Conservation (phyloP, 2,329 filamentous ascomycete species). For the Samsoniella hepiali region DNA sequence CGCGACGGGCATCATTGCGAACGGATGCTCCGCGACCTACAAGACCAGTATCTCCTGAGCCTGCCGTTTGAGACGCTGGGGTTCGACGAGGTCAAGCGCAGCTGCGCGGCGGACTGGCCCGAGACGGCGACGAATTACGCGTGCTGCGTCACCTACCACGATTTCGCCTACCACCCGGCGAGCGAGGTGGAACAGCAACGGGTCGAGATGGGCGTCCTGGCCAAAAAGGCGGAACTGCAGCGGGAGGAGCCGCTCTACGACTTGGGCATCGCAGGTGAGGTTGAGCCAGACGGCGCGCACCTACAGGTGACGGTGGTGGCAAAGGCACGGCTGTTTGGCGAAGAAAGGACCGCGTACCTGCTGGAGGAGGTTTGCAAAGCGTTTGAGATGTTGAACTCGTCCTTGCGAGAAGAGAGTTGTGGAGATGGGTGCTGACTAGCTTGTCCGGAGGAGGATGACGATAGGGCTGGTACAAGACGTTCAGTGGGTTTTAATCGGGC, state of each 20-base stretch:
- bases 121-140: not conserved
- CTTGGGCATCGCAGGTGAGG: slow-evolving; percentile 2
- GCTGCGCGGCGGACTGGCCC: not conserved
- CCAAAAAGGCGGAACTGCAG: not conserved
- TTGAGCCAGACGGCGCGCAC: slow-evolving; percentile 5
- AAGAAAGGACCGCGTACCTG: not conserved
- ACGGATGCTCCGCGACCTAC: not conserved
- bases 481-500: no score
- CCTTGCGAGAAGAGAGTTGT: not conserved
- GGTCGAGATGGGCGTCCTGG: slow-evolving; percentile 8
- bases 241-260: slow-evolving; percentile 10
- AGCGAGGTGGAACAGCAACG: not conserved
- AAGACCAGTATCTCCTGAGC: slow-evolving; percentile 1
- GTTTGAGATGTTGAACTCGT: not conserved
- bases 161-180: slow-evolving; percentile 6
- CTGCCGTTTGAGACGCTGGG: not conserved
- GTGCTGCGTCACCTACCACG: not conserved
- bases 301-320: not conserved
- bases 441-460: no score
- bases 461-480: no score
- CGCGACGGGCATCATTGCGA: not conserved
- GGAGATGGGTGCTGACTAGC: no score
- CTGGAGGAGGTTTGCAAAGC: not conserved
- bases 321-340: not conserved
- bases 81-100: not conserved